Evolutionary conservation across 164 flowering plant species (phyloP).

Genomic region (Cinnamomum chago): DNA sequence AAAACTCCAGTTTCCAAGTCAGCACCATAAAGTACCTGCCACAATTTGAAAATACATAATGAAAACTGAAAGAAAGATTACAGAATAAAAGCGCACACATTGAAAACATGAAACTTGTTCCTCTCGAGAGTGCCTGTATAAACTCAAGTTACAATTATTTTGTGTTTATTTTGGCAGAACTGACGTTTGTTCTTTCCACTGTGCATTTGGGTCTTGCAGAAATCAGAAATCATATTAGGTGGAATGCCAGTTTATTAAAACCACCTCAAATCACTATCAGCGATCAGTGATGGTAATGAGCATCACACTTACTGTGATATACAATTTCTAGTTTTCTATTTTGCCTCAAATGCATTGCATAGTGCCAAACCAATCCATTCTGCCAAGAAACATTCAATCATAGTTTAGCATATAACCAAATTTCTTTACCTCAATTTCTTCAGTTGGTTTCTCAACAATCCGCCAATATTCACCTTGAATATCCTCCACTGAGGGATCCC

Average conservation of each 20-base stretch:
- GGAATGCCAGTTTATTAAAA: not conserved
- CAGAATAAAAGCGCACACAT: not conserved
- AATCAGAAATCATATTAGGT: not conserved
- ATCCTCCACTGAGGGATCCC: slow-evolving; percentile 62
- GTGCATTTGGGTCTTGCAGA: not conserved
- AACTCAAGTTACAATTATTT: not conserved
- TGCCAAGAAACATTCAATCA: not conserved
- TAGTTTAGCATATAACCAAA: not conserved
- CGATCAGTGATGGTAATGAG: not conserved
- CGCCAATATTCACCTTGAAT: slow-evolving; percentile 97
- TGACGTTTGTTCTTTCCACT: not conserved
- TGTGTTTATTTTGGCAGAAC: not conserved
- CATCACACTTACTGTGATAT: not conserved
- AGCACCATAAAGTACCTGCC: slow-evolving; percentile 84
- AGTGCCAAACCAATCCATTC: not conserved
- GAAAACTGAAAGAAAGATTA: not conserved
- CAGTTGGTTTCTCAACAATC: slow-evolving; percentile 73
- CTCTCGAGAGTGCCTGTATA: not conserved
- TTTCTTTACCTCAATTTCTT: slow-evolving; percentile 69
- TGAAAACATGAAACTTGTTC: not conserved
- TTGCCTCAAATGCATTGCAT: not conserved
- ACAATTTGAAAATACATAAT: not conserved
- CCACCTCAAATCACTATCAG: not conserved
- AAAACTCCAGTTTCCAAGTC: slow-evolving; percentile 78
- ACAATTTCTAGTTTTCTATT: not conserved